Conservation (phyloP, 1,284 basidiomycete genomes). For the Flammula alnicola region DNA sequence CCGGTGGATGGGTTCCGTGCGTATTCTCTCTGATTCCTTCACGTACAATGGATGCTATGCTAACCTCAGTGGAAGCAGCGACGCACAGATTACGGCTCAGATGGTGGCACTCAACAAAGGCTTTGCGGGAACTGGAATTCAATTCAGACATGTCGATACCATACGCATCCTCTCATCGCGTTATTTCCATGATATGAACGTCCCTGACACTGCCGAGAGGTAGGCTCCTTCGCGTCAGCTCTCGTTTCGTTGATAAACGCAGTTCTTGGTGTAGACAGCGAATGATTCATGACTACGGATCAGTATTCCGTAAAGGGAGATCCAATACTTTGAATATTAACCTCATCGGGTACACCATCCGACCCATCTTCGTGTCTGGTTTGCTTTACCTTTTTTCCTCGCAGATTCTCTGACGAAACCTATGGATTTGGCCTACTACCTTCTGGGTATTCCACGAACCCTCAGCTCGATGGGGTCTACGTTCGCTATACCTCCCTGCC, state of each 20-base stretch:
- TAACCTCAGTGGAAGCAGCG: not conserved
- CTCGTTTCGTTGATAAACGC: not conserved
- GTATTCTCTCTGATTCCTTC: not conserved
- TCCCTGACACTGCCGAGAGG: not conserved
- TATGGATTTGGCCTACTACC: conserved; percentile 61
- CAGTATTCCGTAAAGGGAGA: conserved; percentile 43
- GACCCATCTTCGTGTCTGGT: not conserved
- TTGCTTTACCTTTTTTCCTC: not conserved
- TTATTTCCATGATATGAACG: not conserved
- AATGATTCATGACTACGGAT: conserved; percentile 44
- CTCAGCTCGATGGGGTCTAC: conserved; percentile 53
- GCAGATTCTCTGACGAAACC: conserved; percentile 32
- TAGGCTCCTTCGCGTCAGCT: conserved; percentile 9
- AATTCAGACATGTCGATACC: conserved; percentile 1
- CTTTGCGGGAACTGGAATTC: conserved; percentile 1
- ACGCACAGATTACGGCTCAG: conserved; percentile 42
- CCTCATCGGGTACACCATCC: conserved; percentile 37
- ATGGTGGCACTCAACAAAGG: conserved; percentile 30
- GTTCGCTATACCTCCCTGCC: conserved; percentile 55
- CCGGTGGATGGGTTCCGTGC: conserved; percentile 36
- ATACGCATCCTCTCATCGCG: conserved; percentile 1
- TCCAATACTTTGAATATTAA: conserved; percentile 35
- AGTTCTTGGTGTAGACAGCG: conserved; percentile 7
- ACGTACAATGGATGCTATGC: too few species aligned
- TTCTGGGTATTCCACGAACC: conserved; percentile 38